Evolutionary conservation across 805 yeast species (phyloP), one percentile per base, ranked within the genome.

Genomic region (Saturnispora diversa): DNA sequence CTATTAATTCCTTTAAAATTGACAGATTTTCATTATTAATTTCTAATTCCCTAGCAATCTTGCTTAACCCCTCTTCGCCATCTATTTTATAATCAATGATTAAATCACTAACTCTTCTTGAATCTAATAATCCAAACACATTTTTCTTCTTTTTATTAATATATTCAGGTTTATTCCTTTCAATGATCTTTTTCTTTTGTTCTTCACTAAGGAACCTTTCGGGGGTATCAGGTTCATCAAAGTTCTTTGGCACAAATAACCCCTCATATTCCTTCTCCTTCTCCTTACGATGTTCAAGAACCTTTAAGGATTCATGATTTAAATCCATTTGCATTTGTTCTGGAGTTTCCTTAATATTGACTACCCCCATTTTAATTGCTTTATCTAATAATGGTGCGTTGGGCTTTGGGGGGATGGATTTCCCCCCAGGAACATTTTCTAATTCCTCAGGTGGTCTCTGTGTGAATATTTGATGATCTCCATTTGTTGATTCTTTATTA

Each of bases 311-410:
- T 34, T 44, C 50, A 37, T 55, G 56, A 30, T 50, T 39, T 20
- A 39, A 41, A 37, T 50, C 44, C 6, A 28, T 45, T 5, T 25
- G 25, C 11, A 32, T 26, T 6, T 42, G 36, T 10, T 26, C 24
- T 8, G 21, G 15, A 6, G 36, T 36, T 15, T 51, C 52, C 12
- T 48, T 41, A 12, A 53, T 49, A 5, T 49, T 38, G 2, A 54
- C 54, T 26, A 53, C 44, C 12, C 60, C 60, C 31, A 49, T 36
- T 12, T 46, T 38, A 13, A 53, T 44, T 1, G 58, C 60, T 31
- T 50, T 43, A 11, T 40, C 35, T 17, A 40, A 40, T 12, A 27
- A 33, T 11, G 31, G 35, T 12, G 32, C 21, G 11, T 39, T 33
- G 9, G n/a, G n/a, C n/a, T n/a, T n/a, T n/a, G n/a, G n/a, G n/a